Percentiles rank a stretch among this genome's conserved stretches.
Evolutionary conservation across 352 stramenopile genomes (phyloP).

Genomic region (Aphanomyces stellatus): DNA sequence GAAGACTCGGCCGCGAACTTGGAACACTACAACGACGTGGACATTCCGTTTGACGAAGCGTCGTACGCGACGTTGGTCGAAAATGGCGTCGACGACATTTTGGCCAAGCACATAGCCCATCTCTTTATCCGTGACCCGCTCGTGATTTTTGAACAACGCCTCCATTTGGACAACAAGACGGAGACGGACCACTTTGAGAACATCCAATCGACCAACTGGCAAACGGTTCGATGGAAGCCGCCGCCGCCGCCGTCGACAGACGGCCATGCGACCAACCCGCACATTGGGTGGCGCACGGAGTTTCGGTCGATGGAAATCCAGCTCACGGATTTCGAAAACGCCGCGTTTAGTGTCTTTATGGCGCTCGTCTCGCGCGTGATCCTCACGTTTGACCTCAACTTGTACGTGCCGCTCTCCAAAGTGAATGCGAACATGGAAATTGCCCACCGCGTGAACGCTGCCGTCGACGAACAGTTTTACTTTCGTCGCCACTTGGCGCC

Average conservation of each 20-base stretch:
- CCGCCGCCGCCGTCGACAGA: constrained; percentile 56
- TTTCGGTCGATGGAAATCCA: constrained; percentile 99
- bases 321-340: constrained; percentile 99
- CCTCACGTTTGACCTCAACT: constrained; percentile 98
- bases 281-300: constrained; percentile 84
- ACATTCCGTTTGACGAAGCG: constrained; percentile 91
- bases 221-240: constrained; percentile 99
- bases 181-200: constrained; percentile 98
- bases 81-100: constrained; percentile 90
- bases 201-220: constrained; percentile 99
- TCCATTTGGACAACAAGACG: constrained; percentile 71
- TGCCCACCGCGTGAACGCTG: constrained; percentile 93
- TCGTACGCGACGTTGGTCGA: constrained; percentile 87
- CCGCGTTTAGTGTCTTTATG: constrained; percentile 98
- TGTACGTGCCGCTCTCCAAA: constrained; percentile 98
- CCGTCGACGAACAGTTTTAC: constrained; percentile 95
- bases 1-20: constrained; percentile 64
- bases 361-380: constrained; percentile 97
- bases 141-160: constrained; percentile 89
- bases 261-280: background rate
- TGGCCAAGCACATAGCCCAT: constrained; percentile 97
- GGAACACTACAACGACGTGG: constrained; percentile 91
- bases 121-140: constrained; percentile 98
- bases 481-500: constrained; percentile 95
- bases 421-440: constrained; percentile 99